phyloP scores from a whole-genome alignment of 257 asterid genomes.

The Solanum pinnatisectum region DNA sequence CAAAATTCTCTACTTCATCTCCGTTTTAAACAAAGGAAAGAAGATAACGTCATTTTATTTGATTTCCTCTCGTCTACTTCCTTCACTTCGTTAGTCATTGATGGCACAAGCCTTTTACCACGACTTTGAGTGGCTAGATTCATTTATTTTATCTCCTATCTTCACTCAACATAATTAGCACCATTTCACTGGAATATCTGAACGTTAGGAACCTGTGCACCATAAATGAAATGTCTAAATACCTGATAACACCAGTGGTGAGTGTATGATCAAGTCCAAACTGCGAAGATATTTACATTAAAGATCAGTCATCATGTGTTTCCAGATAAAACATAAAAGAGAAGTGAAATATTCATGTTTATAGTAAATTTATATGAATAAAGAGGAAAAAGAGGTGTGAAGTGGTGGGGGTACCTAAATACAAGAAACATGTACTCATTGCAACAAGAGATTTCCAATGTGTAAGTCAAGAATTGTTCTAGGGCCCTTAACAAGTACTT shows the following conservation, averaged over 20 bases:
- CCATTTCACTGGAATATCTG: not conserved
- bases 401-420: not conserved
- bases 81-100: not conserved
- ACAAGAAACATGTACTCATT: not conserved
- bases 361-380: not conserved
- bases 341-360: not conserved
- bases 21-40: not conserved
- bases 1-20: not conserved
- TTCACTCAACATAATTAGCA: not conserved
- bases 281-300: conserved; percentile 32
- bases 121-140: not conserved
- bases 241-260: conserved; percentile 99
- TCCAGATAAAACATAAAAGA: not conserved
- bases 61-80: not conserved
- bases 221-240: conserved; percentile 4
- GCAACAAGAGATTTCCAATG: not conserved
- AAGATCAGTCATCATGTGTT: not conserved
- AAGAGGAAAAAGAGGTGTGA: not conserved
- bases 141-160: not conserved
- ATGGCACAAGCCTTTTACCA: not conserved
- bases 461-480: not conserved
- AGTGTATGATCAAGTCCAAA: conserved; percentile 99
- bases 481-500: not conserved
- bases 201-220: not conserved
- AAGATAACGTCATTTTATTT: not conserved